phyloP scores from a whole-genome alignment of 345 rosid species.

The Brassica nigra region DNA sequence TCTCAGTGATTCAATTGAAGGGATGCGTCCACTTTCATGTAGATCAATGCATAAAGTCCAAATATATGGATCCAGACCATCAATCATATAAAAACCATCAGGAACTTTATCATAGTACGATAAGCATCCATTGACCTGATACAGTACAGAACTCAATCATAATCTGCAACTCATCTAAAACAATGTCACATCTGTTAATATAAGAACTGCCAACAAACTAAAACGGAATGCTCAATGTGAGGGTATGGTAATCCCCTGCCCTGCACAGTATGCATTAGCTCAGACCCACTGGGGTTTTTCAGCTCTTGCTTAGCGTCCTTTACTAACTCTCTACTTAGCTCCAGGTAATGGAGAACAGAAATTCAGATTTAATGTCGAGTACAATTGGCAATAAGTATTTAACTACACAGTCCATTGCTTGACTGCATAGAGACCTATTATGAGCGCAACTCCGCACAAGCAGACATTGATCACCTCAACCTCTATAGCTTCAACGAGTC shows the following conservation, averaged over 20 bases:
- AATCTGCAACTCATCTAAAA: constrained; percentile 15
- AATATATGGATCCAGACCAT: constrained; percentile 88
- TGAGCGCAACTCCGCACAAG: background rate
- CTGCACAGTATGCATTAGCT: background rate
- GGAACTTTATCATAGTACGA: constrained; percentile 93
- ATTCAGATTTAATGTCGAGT: background rate
- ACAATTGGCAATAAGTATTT: background rate
- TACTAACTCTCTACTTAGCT: background rate
- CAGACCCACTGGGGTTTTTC: background rate
- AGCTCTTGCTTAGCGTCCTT: constrained; percentile 19
- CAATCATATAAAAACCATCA: constrained; percentile 89
- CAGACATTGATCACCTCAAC: background rate
- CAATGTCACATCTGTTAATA: constrained; percentile 14
- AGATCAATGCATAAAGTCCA: constrained; percentile 91
- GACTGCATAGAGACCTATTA: background rate
- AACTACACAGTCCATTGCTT: background rate
- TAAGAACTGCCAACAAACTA: constrained; percentile 19
- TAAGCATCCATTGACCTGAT: constrained; percentile 92
- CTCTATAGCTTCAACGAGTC: constrained; percentile 2
- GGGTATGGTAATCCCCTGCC: constrained; percentile 9
- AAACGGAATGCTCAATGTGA: background rate
- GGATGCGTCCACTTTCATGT: constrained; percentile 85
- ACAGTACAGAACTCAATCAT: constrained; percentile 37
- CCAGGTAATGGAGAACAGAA: background rate
- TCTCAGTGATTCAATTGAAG: constrained; percentile 80